phyloP scores from a whole-genome alignment of 805 yeast species.

The Clavispora asparagi region DNA sequence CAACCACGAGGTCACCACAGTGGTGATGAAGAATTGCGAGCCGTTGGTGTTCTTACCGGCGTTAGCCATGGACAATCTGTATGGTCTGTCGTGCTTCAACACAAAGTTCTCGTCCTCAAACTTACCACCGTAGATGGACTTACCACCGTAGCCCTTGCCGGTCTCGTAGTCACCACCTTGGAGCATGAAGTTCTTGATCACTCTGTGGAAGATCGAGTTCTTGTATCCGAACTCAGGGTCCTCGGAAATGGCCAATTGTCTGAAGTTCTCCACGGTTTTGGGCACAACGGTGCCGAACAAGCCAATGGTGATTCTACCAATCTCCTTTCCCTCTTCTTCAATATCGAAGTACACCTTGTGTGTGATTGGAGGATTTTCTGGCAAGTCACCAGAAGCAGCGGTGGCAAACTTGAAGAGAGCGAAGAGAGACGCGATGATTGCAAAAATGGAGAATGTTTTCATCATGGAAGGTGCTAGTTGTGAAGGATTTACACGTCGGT shows the following conservation, averaged over 20 bases:
- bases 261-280: constrained; percentile 84
- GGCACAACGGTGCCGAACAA: constrained; percentile 83
- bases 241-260: constrained; percentile 58
- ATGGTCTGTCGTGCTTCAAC: constrained; percentile 65
- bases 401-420: constrained; percentile 8
- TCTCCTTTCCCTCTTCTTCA: constrained; percentile 65
- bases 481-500: background rate
- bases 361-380: constrained; percentile 56
- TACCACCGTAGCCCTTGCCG: constrained; percentile 74
- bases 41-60: constrained; percentile 80
- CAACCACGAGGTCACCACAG: constrained; percentile 87
- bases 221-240: constrained; percentile 64
- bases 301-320: constrained; percentile 85
- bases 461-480: constrained; percentile 2
- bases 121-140: constrained; percentile 69
- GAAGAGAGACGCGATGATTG: constrained; percentile 8
- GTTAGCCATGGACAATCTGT: constrained; percentile 73
- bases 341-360: constrained; percentile 83
- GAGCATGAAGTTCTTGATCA: constrained; percentile 68
- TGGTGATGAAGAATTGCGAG: constrained; percentile 92
- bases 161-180: constrained; percentile 86
- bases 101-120: constrained; percentile 76
- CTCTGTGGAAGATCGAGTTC: constrained; percentile 65
- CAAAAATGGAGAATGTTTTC: constrained; percentile 11
- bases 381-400: constrained; percentile 7